phyloP scores from a whole-genome alignment of 345 rosid genomes.

The Eucalyptus regnans region DNA sequence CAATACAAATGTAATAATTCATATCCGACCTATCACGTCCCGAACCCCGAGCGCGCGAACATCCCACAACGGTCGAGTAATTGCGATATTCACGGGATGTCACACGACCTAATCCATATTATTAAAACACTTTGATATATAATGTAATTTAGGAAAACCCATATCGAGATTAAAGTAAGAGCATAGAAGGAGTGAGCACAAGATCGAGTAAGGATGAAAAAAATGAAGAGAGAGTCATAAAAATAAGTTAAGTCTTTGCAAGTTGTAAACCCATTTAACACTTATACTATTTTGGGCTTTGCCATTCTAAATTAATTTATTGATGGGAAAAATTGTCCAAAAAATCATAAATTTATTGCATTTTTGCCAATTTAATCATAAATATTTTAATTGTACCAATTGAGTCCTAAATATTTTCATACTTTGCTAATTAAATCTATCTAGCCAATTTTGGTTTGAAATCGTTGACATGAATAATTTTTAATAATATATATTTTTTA shows the following conservation, averaged over 20 bases:
- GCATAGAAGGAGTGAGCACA: fast-evolving
- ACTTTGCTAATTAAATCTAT: no score
- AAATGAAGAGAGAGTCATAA: fast-evolving
- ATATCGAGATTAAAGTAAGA: fast-evolving
- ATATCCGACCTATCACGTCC: no score
- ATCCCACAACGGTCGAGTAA: no score
- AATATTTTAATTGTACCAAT: fast-evolving
- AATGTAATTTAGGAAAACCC: no score
- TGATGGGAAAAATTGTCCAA: no score
- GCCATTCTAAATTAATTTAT: neutral
- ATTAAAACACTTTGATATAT: no score
- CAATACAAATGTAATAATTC: no score
- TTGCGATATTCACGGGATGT: no score
- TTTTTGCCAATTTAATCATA: fast-evolving
- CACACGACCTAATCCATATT: fast-evolving
- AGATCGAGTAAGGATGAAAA: no score
- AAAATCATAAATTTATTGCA: fast-evolving
- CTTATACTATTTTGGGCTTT: neutral
- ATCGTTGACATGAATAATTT: fast-evolving
- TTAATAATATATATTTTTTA: no score
- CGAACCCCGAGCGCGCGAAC: no score
- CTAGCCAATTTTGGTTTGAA: fast-evolving
- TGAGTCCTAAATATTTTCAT: fast-evolving
- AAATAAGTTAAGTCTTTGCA: neutral
- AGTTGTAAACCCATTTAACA: no score